Evolutionary conservation across 352 stramenopile genomes (phyloP).

Genomic region (Hyphochytrium catenoides): DNA sequence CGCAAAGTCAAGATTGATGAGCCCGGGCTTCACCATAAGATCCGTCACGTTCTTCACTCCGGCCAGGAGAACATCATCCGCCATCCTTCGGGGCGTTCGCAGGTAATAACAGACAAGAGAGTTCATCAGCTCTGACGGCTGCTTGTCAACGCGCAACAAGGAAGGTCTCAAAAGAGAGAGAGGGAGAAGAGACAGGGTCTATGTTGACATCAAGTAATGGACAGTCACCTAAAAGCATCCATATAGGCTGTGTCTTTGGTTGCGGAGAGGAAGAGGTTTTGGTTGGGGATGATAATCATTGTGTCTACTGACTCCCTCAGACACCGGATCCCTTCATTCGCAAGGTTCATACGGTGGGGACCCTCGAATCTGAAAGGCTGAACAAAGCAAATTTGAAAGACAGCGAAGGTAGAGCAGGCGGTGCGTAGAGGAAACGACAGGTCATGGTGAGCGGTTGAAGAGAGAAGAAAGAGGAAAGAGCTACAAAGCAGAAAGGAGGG

Average conservation of each 20-base stretch:
- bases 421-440: too few species aligned
- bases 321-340: constrained; percentile 35
- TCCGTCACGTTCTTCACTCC: constrained; percentile 67
- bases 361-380: constrained; percentile 58
- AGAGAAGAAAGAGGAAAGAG: too few species aligned
- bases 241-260: constrained; percentile 57
- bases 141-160: background rate
- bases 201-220: too few species aligned
- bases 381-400: background rate
- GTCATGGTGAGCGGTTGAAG: too few species aligned
- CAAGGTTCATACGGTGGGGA: constrained; percentile 46
- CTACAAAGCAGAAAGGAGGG: too few species aligned
- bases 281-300: constrained; percentile 64
- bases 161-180: constrained; percentile 1
- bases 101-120: background rate
- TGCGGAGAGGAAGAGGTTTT: constrained; percentile 68
- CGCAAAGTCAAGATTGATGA: constrained; percentile 65
- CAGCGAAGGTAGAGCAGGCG: background rate
- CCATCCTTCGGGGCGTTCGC: constrained; percentile 17
- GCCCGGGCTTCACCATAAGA: constrained; percentile 57
- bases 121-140: background rate
- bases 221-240: constrained; percentile 45
- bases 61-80: constrained; percentile 52
- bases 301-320: constrained; percentile 58
- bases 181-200: background rate